Conservation (phyloP, 23 red algal species). For the Gracilaria gracilis region DNA sequence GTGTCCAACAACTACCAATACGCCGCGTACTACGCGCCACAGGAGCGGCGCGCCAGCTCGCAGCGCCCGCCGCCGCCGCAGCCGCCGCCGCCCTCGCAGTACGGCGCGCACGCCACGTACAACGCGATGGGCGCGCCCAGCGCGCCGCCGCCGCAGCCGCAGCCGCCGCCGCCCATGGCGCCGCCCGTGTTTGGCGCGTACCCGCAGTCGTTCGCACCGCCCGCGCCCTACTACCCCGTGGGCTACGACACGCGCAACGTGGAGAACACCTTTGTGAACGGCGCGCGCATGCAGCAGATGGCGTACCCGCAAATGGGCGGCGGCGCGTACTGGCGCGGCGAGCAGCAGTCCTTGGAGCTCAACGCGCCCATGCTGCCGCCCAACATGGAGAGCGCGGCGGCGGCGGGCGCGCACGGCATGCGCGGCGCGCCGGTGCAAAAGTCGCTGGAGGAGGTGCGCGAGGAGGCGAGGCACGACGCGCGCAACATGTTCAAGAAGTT, state of each 20-base stretch:
- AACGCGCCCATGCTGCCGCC: background rate
- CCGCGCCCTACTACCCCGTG: background rate
- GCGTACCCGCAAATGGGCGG: background rate
- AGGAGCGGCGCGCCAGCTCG: too few relatives aligned
- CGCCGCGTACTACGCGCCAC: too few relatives aligned
- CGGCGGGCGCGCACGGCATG: background rate
- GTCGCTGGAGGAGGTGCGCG: background rate
- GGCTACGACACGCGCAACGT: background rate
- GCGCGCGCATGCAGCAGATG: background rate
- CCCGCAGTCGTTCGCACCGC: background rate
- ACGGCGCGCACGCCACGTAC: constrained; percentile 22
- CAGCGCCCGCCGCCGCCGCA: background rate
- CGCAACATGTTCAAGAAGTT: constrained; percentile 22
- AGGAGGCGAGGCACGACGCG: background rate
- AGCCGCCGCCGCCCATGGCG: background rate
- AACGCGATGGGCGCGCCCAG: background rate
- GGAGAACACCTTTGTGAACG: background rate
- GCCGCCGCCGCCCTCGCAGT: background rate
- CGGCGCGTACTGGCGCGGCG: background rate
- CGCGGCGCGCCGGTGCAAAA: background rate
- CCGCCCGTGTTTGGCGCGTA: background rate
- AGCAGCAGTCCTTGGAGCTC: background rate
- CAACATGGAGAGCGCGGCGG: background rate
- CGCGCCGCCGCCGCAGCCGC: background rate
- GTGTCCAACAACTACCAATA: background rate